phyloP scores from a whole-genome alignment of 257 asterid genomes.

The Ocimum tenuiflorum region DNA sequence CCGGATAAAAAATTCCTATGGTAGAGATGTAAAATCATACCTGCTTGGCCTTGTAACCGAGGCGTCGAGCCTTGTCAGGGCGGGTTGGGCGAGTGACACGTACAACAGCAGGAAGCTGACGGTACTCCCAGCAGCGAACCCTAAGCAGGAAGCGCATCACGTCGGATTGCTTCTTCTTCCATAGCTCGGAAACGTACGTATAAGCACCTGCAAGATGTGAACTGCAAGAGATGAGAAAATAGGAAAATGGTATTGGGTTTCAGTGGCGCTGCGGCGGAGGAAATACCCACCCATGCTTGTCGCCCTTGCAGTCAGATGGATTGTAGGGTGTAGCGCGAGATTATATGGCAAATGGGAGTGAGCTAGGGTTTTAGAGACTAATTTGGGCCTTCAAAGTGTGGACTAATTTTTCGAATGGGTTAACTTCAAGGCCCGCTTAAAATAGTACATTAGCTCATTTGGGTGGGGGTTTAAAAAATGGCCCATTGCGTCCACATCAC shows the following conservation, averaged over 20 bases:
- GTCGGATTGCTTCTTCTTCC: conserved; percentile 47
- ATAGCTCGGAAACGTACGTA: conserved; percentile 40
- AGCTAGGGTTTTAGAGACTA: conserved; percentile 10
- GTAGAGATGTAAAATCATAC: background rate
- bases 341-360: background rate
- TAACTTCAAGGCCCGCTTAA: no score
- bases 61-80: conserved; percentile 50
- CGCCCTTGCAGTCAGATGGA: conserved; percentile 14
- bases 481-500: no score
- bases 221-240: background rate
- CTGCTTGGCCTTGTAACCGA: conserved; percentile 54
- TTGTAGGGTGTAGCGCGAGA: background rate
- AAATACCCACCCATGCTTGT: conserved; percentile 18
- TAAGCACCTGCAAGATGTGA: conserved; percentile 31
- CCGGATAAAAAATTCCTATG: no score
- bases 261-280: background rate
- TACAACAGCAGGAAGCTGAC: conserved; percentile 48
- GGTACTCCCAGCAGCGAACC: conserved; percentile 31
- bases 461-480: no score
- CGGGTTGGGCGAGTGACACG: conserved; percentile 47
- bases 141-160: conserved; percentile 43
- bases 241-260: background rate
- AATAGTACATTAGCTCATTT: no score
- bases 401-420: no score
- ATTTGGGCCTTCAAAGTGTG: conserved; percentile 4